Conservation (phyloP, 106 monocot species). For the Agapanthus africanus region DNA sequence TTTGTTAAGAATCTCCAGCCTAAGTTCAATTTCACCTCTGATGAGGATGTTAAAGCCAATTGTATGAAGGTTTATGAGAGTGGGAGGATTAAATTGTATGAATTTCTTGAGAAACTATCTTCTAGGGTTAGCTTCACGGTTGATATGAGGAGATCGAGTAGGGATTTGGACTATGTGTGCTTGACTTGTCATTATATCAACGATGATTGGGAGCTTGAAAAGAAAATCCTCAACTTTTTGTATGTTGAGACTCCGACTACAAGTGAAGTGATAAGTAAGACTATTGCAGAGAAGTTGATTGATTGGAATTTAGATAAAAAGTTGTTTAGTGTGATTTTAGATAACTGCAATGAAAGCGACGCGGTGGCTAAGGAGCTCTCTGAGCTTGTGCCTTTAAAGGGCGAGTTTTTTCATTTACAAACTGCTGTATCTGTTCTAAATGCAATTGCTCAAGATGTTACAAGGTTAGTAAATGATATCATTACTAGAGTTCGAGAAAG, state of each 20-base stretch:
- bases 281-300: constrained; percentile 32
- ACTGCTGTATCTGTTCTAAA: constrained; percentile 36
- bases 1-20: constrained; percentile 68
- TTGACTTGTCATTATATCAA: constrained; percentile 59
- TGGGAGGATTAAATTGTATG: constrained; percentile 30
- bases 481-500: constrained; percentile 28
- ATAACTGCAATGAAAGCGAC: constrained; percentile 34
- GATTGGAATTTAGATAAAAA: constrained; percentile 56
- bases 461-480: constrained; percentile 18
- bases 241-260: constrained; percentile 24
- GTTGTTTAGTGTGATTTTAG: constrained; percentile 35
- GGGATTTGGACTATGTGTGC: constrained; percentile 33
- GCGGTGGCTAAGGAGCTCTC: constrained; percentile 29
- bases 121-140: constrained; percentile 38
- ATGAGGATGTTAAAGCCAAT: constrained; percentile 31
- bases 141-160: constrained; percentile 40
- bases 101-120: constrained; percentile 30
- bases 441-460: constrained; percentile 46
- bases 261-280: constrained; percentile 20
- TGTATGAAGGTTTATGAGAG: constrained; percentile 54
- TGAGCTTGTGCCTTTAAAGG: constrained; percentile 25
- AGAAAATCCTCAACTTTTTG: constrained; percentile 45
- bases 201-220: constrained; percentile 50
- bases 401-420: constrained; percentile 38
- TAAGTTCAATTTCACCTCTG: constrained; percentile 34